These are phyloP conservation scores for Leishmania mexicana DNA, from an alignment of 208 protist genomes.

Conservation along the genomic window DNA sequence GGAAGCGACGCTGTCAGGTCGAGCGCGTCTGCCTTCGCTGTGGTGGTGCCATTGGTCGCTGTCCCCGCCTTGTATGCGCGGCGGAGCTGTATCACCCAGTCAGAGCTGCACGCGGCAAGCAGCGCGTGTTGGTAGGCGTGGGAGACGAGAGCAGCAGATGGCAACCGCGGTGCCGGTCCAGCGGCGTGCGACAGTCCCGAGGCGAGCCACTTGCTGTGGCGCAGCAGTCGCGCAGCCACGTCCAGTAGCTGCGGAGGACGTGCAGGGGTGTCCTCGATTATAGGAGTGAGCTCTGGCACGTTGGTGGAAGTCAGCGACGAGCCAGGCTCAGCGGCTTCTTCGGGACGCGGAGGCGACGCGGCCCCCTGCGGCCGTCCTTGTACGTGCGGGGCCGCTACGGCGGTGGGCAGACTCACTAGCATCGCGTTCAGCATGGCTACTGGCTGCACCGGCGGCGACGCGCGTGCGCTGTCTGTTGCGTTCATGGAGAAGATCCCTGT, in stretches of 20 bases:
- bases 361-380: not conserved
- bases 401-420: slow-evolving; percentile 18
- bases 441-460: not conserved
- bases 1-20: not conserved
- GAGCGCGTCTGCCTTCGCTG: not conserved
- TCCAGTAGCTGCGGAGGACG: not conserved
- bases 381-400: not conserved
- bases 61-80: not conserved
- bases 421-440: slow-evolving; percentile 29
- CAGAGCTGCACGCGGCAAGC: not conserved
- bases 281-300: not conserved
- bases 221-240: slow-evolving; percentile 21
- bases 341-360: not conserved
- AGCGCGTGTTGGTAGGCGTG: slow-evolving; percentile 24
- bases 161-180: slow-evolving; percentile 12
- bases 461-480: not conserved
- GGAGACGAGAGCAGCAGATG: slow-evolving; percentile 16
- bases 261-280: not conserved
- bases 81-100: not conserved
- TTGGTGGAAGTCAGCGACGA: slow-evolving; percentile 1
- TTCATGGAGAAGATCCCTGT: not conserved
- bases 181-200: slow-evolving; percentile 35
- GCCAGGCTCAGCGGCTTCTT: not conserved
- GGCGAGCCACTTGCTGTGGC: slow-evolving; percentile 35
- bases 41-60: not conserved